A percentile compares a stretch with the other conserved stretches of the same genome.
phyloP scores from a whole-genome alignment of 2,329 filamentous ascomycete genomes.

The Exophiala spinifera region DNA sequence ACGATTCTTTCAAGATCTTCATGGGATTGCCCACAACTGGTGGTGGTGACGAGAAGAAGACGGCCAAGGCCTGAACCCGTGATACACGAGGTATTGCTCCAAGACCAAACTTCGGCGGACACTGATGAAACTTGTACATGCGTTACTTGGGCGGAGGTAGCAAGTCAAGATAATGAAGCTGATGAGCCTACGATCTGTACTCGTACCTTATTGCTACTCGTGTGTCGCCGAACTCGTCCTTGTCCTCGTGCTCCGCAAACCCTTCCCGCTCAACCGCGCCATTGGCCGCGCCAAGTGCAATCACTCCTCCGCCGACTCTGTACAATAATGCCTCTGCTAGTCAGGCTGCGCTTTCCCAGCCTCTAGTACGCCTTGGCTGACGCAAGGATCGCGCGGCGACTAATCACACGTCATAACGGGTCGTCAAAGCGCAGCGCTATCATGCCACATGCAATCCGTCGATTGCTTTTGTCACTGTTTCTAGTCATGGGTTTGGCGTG shows the following conservation, averaged over 20 bases:
- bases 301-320: too few species aligned
- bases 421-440: neutral
- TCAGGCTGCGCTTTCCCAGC: neutral
- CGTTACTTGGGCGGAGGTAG: neutral
- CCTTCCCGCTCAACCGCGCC: neutral
- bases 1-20: constrained; percentile 83
- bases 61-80: constrained; percentile 13
- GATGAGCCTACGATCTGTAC: neutral
- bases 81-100: neutral
- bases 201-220: neutral
- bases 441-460: neutral
- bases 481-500: neutral
- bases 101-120: neutral
- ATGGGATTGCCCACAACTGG: constrained; percentile 81
- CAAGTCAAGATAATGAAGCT: neutral
- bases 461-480: neutral
- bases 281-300: too few species aligned
- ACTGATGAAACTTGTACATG: neutral
- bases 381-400: neutral
- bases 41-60: constrained; percentile 55
- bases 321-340: too few species aligned
- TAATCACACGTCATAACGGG: neutral
- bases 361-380: neutral
- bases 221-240: too few species aligned
- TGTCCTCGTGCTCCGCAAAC: neutral